These are phyloP conservation scores for Avena insularis DNA, from an alignment of 176 grass and related monocot genomes.

Conservation along the genomic window DNA sequence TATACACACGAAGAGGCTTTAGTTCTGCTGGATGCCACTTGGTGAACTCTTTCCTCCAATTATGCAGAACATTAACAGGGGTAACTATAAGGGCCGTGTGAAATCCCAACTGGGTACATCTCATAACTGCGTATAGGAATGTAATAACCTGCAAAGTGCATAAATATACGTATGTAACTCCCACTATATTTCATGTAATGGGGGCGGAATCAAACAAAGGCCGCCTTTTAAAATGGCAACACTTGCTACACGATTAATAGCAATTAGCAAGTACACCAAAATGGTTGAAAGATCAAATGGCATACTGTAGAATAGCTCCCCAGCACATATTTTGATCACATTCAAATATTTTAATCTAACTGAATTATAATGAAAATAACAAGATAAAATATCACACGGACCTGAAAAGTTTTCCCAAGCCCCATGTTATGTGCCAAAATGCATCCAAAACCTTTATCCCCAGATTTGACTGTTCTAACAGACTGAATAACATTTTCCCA, in stretches of 20 bases:
- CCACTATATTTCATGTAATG: slow-evolving; percentile 21
- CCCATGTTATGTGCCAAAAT: slow-evolving; percentile 99
- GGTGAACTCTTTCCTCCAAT: slow-evolving; percentile 90
- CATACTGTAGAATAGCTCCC: not conserved
- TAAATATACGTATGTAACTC: slow-evolving; percentile 37
- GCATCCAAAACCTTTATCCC: slow-evolving; percentile 96
- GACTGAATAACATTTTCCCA: slow-evolving; percentile 99
- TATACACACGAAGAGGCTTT: slow-evolving; percentile 79
- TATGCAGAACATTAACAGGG: slow-evolving; percentile 98
- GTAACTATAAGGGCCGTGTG: slow-evolving; percentile 87
- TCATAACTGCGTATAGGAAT: slow-evolving; percentile 89
- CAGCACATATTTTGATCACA: slow-evolving; percentile 1
- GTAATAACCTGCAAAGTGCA: slow-evolving; percentile 86
- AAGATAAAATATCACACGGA: slow-evolving; percentile 45
- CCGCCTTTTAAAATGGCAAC: not conserved
- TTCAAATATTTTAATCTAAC: slow-evolving; percentile 15
- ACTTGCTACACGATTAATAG: not conserved
- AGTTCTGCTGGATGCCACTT: slow-evolving; percentile 85
- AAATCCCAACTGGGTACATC: slow-evolving; percentile 69
- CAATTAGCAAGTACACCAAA: slow-evolving; percentile 22
- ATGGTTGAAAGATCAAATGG: slow-evolving; percentile 8
- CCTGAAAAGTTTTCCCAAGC: slow-evolving; percentile 99
- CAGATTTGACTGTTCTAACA: slow-evolving; percentile 85
- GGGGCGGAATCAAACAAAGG: slow-evolving; percentile 21
- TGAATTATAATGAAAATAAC: slow-evolving; percentile 24